These are phyloP conservation scores for Lycium ferocissimum DNA, from an alignment of 257 asterid genomes.

Conservation along the genomic window DNA sequence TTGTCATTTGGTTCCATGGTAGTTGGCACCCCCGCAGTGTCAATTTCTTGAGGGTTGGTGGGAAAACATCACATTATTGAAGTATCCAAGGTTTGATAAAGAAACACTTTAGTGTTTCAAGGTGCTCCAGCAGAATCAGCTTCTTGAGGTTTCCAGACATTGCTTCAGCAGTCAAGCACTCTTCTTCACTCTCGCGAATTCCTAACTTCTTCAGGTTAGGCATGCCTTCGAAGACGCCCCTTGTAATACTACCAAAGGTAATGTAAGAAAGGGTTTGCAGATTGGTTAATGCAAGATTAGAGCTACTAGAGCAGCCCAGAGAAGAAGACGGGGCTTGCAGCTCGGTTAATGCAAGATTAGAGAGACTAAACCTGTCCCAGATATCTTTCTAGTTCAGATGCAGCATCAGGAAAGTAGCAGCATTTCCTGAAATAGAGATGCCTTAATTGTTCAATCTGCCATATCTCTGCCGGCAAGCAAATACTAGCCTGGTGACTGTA, in stretches of 20 bases:
- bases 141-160: not conserved
- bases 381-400: too few species aligned
- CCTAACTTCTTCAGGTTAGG: conserved; percentile 26
- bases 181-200: conserved; percentile 26
- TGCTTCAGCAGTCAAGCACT: not conserved
- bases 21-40: not conserved
- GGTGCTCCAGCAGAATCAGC: not conserved
- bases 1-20: not conserved
- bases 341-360: not conserved
- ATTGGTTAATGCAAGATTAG: not conserved
- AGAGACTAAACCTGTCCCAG: not conserved
- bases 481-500: conserved; percentile 19
- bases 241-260: not conserved
- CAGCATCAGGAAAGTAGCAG: not conserved
- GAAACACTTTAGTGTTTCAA: not conserved
- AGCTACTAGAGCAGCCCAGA: not conserved
- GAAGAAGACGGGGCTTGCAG: not conserved
- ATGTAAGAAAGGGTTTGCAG: conserved; percentile 22
- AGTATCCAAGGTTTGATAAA: too few species aligned
- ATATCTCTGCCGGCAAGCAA: not conserved
- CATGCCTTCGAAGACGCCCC: not conserved
- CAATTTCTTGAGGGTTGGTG: not conserved
- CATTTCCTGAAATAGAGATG: conserved; percentile 24
- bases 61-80: not conserved
- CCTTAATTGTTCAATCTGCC: not conserved